Evolutionary conservation across 441 rosid genomes (phyloP), one percentile per base, ranked within the genome.

Genomic region (Arabidopsis lyrata): DNA sequence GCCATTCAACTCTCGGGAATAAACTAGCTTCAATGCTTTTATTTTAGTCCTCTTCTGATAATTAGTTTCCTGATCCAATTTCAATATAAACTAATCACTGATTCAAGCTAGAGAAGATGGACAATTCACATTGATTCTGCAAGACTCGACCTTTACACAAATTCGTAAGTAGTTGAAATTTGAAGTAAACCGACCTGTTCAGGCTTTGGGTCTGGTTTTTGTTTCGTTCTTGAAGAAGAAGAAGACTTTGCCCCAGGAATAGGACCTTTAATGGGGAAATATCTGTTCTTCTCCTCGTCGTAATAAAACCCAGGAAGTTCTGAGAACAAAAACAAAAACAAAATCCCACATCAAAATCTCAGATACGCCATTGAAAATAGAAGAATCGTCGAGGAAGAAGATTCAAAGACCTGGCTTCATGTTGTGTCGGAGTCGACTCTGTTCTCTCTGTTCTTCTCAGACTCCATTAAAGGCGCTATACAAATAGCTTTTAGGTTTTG

Each of bases 281-380:
- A 87, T 73, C 92, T 79, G 72, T 89, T 87, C 90, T 85, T 91
- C 83, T 85, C 91, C 44, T 84, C 83, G 79, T 91, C 95, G 76
- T 63, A 87, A 78, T 89, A 87, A 76, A 83, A 89, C 49, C 95
- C 95, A 29, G 88, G 90, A 80, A 89, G 86, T 31, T 89, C 97
- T 87, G 84, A 42, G 35, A 48, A 12, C 7, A 0, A 18, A 11
- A 13, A 7, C 3, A 36, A 63, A 35, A 1, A 0, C 16, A 8
- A 29, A n/a, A 13, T 64, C 5, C 8, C 10, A 65, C 7, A 58
- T 71, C 18, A 63, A 34, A 54, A 65, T 41, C 24, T 38, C 64
- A 42, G 12, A 1, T 59, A 48, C 15, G 58, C n/a, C 70, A 63
- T 49, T 22, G 29, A 29, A 59, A 35, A 18, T 8, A 9, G 2